Evolutionary conservation across 495 filamentous ascomycete genomes (phyloP), one percentile per base, ranked within the genome.

Genomic region (Hapsidospora chrysogenum): DNA sequence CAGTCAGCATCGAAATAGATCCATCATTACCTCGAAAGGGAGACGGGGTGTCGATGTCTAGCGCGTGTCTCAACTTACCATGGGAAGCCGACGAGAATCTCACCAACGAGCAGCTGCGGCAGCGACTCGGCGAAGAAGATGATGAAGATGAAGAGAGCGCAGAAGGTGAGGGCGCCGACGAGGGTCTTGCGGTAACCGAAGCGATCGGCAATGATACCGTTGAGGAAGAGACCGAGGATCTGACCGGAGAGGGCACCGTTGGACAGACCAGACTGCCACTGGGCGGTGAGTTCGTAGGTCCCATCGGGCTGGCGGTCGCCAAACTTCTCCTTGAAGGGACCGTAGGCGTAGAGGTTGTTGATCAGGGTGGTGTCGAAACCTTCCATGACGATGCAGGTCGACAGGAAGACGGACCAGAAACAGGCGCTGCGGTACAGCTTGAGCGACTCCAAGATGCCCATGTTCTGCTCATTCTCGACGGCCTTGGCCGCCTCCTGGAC

Each of bases 51-150:
- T n/a, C n/a, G n/a, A n/a, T n/a, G n/a, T n/a, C n/a, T n/a, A n/a
- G n/a, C n/a, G n/a, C n/a, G n/a, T n/a, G n/a, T n/a, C n/a, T n/a
- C n/a, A n/a, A n/a, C 50, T 38, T 76, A 76, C 71, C 72, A 78
- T 4, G 74, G 72, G 40, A 82, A 64, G 33, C 76, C 75, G 36
- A 67, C 67, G 31, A 80, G 59, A 22, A 80, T 68, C 51, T 79
- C 74, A 18, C 70, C 75, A 6, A 66, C 70, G 3, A 78, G 61
- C 17, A 82, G 61, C 5, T 68, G 43, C 26, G 68, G 53, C 21
- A 79, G 58, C 32, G 56, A 72, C 9, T 62, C 57, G 16, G 75
- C 69, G 25, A 76, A 78, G 59, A 72, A 67, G 5, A 54, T 48
- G 42, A 72, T 55, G 50, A 70, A 71, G 35, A 71, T 61, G 31